A percentile compares a stretch with the other conserved stretches of the same genome.
These are phyloP conservation scores for Gonapodya prolifera DNA, from an alignment of 192 early-diverging fungal genomes.

Conservation along the genomic window DNA sequence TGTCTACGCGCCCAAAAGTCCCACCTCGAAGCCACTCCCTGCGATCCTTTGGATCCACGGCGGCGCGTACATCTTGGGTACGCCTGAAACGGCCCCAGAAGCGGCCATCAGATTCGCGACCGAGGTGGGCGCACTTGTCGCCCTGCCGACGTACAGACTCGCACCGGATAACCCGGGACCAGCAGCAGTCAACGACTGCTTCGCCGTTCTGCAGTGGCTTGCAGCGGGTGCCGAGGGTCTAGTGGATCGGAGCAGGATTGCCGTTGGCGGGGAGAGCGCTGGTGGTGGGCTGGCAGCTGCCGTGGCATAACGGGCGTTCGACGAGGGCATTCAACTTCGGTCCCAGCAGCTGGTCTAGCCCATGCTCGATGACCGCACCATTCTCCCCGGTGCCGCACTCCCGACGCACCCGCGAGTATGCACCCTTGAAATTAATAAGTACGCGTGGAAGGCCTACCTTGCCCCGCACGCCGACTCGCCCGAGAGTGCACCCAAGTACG, in stretches of 20 bases:
- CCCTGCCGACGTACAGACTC: background rate
- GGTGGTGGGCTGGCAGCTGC: background rate
- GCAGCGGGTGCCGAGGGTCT: too few relatives aligned
- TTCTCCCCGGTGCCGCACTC: background rate
- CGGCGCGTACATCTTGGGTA: background rate
- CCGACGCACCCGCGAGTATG: background rate
- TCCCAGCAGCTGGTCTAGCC: background rate
- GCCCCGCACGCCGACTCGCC: background rate
- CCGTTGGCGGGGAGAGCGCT: background rate
- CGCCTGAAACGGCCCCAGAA: too few relatives aligned
- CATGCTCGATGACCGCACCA: background rate
- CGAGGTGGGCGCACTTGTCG: background rate
- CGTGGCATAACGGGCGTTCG: background rate
- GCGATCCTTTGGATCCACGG: slow-evolving; percentile 1
- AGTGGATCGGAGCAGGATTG: background rate
- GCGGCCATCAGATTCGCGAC: background rate
- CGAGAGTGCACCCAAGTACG: background rate
- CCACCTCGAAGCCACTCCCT: too few relatives aligned
- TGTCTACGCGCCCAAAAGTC: too few relatives aligned
- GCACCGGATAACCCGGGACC: background rate
- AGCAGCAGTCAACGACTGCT: background rate
- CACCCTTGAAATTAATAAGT: background rate
- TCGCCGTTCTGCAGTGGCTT: too few relatives aligned
- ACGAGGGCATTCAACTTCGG: background rate
- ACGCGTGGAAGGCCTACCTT: background rate